Conservation (phyloP, 495 filamentous ascomycete genomes). For the Talaromyces thailandensis region DNA sequence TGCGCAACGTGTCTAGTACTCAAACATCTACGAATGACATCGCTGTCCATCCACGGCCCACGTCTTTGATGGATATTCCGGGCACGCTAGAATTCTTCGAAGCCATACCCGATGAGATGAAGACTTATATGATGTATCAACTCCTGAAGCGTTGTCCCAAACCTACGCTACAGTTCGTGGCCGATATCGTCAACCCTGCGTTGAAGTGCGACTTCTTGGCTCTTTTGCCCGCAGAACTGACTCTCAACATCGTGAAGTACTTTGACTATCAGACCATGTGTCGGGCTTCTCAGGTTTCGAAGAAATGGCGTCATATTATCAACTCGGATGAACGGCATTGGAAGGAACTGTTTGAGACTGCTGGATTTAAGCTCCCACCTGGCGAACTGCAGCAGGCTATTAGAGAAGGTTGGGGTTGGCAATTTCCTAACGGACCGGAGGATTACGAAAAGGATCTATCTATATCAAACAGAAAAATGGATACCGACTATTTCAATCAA, state of each 20-base stretch:
- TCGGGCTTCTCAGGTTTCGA: constrained; percentile 87
- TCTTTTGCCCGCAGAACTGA: constrained; percentile 77
- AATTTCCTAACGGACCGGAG: constrained; percentile 66
- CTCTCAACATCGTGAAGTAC: constrained; percentile 77
- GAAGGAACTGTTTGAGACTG: constrained; percentile 84
- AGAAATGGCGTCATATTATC: constrained; percentile 81
- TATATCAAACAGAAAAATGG: constrained; percentile 29
- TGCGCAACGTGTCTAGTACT: constrained; percentile 3
- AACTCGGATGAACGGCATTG: constrained; percentile 91
- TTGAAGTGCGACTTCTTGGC: constrained; percentile 88
- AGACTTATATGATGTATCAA: constrained; percentile 93
- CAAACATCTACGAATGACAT: constrained; percentile 4
- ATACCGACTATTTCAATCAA: constrained; percentile 15
- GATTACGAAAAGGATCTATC: constrained; percentile 77
- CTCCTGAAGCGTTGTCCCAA: constrained; percentile 81
- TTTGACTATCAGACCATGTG: constrained; percentile 84
- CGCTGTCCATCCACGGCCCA: constrained; percentile 15
- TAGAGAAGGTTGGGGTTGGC: constrained; percentile 98
- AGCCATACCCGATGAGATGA: constrained; percentile 75
- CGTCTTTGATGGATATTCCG: constrained; percentile 63
- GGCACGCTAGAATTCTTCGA: constrained; percentile 86
- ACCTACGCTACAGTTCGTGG: constrained; percentile 83
- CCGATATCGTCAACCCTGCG: constrained; percentile 90
- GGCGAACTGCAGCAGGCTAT: constrained; percentile 84
- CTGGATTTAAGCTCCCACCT: constrained; percentile 68